Percentiles rank a stretch among this genome's conserved stretches.
phyloP scores from a whole-genome alignment of 176 grass and related monocot species.

The Alopecurus myosuroides region DNA sequence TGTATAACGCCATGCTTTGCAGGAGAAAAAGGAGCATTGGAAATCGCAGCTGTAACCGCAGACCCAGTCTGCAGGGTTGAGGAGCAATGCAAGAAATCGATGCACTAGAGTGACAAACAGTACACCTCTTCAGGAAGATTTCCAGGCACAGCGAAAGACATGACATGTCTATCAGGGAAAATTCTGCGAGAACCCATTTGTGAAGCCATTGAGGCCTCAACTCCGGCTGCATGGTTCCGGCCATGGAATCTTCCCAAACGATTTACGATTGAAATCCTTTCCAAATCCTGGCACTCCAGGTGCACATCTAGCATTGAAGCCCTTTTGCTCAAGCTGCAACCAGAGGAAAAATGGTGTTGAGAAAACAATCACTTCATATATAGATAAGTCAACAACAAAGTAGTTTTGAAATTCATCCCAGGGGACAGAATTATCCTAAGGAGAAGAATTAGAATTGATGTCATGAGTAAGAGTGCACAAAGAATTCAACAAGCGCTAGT shows the following conservation, averaged over 20 bases:
- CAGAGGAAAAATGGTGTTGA: conserved; percentile 1
- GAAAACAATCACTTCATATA: neutral
- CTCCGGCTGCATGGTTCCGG: conserved; percentile 45
- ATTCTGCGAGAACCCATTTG: conserved; percentile 38
- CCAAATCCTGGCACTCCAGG: conserved; percentile 90
- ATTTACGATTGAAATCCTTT: conserved; percentile 87
- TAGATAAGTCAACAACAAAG: neutral
- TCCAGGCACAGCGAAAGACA: conserved; percentile 56
- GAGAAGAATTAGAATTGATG: neutral
- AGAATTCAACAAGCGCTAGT: neutral
- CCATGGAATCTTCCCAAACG: conserved; percentile 88
- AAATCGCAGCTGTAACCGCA: conserved; percentile 12
- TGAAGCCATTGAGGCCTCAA: conserved; percentile 45
- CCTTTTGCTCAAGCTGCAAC: conserved; percentile 80
- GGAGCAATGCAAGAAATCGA: conserved; percentile 29
- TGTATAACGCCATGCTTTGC: conserved; percentile 45
- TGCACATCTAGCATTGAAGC: conserved; percentile 76
- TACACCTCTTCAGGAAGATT: conserved; percentile 71
- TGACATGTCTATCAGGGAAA: conserved; percentile 72
- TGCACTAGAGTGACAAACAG: conserved; percentile 69
- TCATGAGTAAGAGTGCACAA: neutral
- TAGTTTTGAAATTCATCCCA: neutral
- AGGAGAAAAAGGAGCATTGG: conserved; percentile 34
- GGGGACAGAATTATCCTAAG: neutral
- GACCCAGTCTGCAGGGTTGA: neutral